Base-by-base conservation (phyloP, 2,329 filamentous ascomycete species). In the Fusarium concolor region DNA sequence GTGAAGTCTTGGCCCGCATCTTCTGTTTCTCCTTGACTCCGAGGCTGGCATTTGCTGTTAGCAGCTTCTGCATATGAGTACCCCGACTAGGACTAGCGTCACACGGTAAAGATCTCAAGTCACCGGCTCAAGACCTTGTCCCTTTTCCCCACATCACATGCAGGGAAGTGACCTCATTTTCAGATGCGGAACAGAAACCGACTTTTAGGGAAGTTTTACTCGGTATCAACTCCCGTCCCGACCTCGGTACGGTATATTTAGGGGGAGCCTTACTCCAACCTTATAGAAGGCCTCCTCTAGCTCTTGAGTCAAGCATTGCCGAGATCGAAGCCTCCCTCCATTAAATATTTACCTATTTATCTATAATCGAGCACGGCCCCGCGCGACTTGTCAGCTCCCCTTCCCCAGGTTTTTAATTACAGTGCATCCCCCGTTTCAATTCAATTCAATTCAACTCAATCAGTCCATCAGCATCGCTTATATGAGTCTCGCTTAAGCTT, bases 71-170 rank as follows among this genome's bases (percentile, higher is more conserved):
- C 2, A 12, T 17, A 26, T 31, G 37, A 24, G 15, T 70, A 56
- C 49, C 67, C 28, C 26, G 5, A 45, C 39, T 22, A 46, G 35
- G 53, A 10, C 45, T 70, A 59, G 66, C 41, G 24, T 3, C 24
- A 15, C 6, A 18, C 51, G 50, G 56, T 24, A 62, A 62, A 51
- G 54, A 46, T 56, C 37, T 56, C 14, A 47, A 50, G 47, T 18
- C 63, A 33, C 55, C 54, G 33, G 38, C 22, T 18, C 31, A 52
- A 56, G 46, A 37, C n/a, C 39, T 26, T 65, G 55, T 42, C 7
- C 45, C 43, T 42, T 45, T 61, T 60, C 66, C 67, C 69, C 66
- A 71, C 69, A 58, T 74, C 72, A 74, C 72, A 74, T 74, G 72
- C 67, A 50, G 62, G 53, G 50, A 63, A 44, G 49, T 74, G 72